Evolutionary conservation across 208 protist genomes (phyloP), one percentile per base, ranked within the genome.

Genomic region (Leishmania amazonensis): DNA sequence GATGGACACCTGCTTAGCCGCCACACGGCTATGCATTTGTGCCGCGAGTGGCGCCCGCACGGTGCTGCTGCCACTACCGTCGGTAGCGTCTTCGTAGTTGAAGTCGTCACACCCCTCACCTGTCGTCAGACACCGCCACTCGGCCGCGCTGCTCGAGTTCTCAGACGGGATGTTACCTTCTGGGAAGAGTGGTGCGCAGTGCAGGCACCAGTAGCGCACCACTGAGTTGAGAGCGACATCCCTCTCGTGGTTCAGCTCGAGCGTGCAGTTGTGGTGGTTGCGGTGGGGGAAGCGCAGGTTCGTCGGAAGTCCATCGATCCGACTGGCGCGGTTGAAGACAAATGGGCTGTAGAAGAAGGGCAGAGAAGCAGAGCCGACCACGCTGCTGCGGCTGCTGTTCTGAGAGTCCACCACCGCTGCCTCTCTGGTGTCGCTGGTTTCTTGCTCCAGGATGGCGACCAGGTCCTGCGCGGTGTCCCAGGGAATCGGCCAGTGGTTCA

Each of bases 151-250:
- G 67, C 75, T 76, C 40, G 17, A 60, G 75, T 88, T 78, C 21
- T 76, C 67, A n/a, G 49, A 68, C 21, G 90, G 91, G 15, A 89
- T 42, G 68, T 96, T 95, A 42, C 93, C 93, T 35, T 80, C 72
- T 5, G 83, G 88, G 78, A 96, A 96, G 40, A 96, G 85, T 65
- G 90, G 87, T 45, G 87, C 75, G 81, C 94, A 97, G 68, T 83
- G 71, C 28, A 96, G 38, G 76, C 89, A 94, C 89, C 90, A 95
- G 87, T 95, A 97, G 62, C 86, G 85, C 45, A 91, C 88, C 42
- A 79, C 57, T 42, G 58, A 89, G 54, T 84, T 60, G 7, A 88
- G 53, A 42, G 81, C 60, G 35, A 70, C 67, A 73, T 92, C 88
- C 31, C 75, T 60, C 65, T 91, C 87, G 47, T 78, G 78, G 65